Evolutionary conservation across 495 filamentous ascomycete genomes (phyloP), one percentile per base, ranked within the genome.

Genomic region (Bryoglossum gracile): DNA sequence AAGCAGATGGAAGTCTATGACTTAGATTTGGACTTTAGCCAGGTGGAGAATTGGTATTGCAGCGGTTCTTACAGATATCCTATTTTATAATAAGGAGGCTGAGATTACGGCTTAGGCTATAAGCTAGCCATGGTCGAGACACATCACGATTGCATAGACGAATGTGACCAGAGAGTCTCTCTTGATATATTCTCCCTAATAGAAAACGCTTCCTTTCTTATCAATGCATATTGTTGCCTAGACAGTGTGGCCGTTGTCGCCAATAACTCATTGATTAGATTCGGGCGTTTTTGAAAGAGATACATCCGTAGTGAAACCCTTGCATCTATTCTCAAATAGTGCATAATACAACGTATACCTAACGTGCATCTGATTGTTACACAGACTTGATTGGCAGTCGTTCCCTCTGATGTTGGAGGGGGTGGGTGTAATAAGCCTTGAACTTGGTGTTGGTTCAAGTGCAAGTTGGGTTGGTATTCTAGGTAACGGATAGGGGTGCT

Each of bases 151-250:
- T 44, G 41, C 41, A 44, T 32, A 44, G n/a, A 44, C 26, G 33
- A 40, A 37, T 48, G n/a, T 40, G 24, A 48, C 46, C 37, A 43
- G 23, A 18, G 35, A 50, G 46, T 50, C 46, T 50, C 37, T 50
- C 36, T 50, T 50, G 36, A 50, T 43, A 11, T 50, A 42, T 50
- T 50, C 46, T 51, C 33, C 42, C 28, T 36, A 46, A 46, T 46
- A 51, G 48, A 51, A 50, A 28, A 42, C 33, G 48, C 48, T 51
- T 51, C 28, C 40, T 47, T 51, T 46, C 48, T 51, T 51, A 46
- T 46, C 48, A 46, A 46, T 51, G 48, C 48, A 51, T 51, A 51
- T 51, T 51, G 38, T 45, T 46, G 48, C 48, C 40, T 46, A 51
- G 48, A 51, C 42, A 26, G 23, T 44, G 38, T 5, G 37, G 18